Percentiles rank a stretch among this genome's conserved stretches.
These are phyloP conservation scores for Hericium alpestre DNA, from an alignment of 768 basidiomycete genomes.

Conservation along the genomic window DNA sequence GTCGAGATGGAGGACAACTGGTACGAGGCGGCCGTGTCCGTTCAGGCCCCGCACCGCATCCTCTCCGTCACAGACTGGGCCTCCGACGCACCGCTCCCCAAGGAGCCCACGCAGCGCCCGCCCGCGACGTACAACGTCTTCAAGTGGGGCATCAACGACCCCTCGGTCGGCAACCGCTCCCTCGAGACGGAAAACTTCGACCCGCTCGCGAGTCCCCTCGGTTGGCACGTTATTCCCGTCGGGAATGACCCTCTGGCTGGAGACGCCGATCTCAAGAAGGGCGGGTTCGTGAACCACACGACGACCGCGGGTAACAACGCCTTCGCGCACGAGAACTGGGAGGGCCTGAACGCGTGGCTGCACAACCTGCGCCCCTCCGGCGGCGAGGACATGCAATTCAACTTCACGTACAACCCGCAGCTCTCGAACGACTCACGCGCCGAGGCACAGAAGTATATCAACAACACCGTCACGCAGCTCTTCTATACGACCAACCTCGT, in stretches of 20 bases:
- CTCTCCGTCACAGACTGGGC: slow-evolving; percentile 94
- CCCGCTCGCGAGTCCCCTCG: slow-evolving; percentile 67
- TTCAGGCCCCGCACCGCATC: slow-evolving; percentile 61
- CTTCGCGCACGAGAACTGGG: slow-evolving; percentile 92
- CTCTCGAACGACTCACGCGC: slow-evolving; percentile 37
- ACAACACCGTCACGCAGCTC: slow-evolving; percentile 76
- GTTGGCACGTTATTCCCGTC: slow-evolving; percentile 84
- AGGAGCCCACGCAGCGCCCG: slow-evolving; percentile 16
- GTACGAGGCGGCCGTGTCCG: slow-evolving; percentile 87
- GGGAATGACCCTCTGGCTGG: slow-evolving; percentile 49
- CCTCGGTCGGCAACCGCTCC: slow-evolving; percentile 52
- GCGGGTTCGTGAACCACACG: slow-evolving; percentile 43
- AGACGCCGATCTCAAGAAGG: slow-evolving; percentile 10
- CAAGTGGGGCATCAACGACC: slow-evolving; percentile 80
- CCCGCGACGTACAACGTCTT: slow-evolving; percentile 57
- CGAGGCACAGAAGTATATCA: slow-evolving; percentile 76
- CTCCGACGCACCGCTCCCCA: slow-evolving; percentile 53
- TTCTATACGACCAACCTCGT: slow-evolving; percentile 81
- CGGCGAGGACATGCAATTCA: slow-evolving; percentile 44
- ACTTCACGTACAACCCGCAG: slow-evolving; percentile 68
- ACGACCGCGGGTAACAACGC: slow-evolving; percentile 87
- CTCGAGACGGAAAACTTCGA: slow-evolving; percentile 63
- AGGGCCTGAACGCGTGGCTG: slow-evolving; percentile 54
- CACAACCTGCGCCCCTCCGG: slow-evolving; percentile 74
- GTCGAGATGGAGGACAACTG: slow-evolving; percentile 93